Base-by-base conservation (phyloP, 2,329 filamentous ascomycete genomes). In the Trichophaea hybrida region DNA sequence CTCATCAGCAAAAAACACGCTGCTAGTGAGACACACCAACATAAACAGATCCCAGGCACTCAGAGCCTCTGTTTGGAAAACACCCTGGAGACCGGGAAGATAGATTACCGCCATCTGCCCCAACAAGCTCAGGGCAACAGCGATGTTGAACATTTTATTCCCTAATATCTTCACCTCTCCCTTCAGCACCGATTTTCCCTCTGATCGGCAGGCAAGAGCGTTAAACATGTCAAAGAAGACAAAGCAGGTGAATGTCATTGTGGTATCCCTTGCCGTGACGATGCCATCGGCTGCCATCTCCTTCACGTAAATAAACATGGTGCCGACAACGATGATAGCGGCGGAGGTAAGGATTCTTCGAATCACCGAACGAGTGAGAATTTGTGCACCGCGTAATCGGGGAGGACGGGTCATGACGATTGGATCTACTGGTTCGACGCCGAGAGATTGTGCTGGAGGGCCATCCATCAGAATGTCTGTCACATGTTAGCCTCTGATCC, bases 171-270 rank as follows among this genome's bases (percentile, higher is more conserved):
- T 82, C 55, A 94, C 78, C 71, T 98, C 90, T 44, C 93, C 91
- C 32, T 85, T 79, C 2, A 98, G 79, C 4, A 98, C 78, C 8
- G 87, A 94, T 72, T 97, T 97, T 64, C 80, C 83, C 70, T 95
- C 90, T 6, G 86, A 94, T 52, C 93, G 87, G 73, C 93, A 98
- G 13, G 88, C 85, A 24, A 98, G 77, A 1, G 93, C 93, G 73
- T 98, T 97, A 77, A 97, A 96, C 93, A 98, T 98, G 76, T 98
- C 93, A 73, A 97, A 98, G 57, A 98, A 80, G 50, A 98, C 93
- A 70, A 98, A 98, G 74, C 90, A 95, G 5, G 93, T 98, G 71
- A 98, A 98, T 0, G 93, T 97, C 86, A 98, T 96, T 65, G 93
- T 98, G 1, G 93, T 98, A 74, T 98, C 93, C 67, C 94, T 88